Evolutionary conservation across 257 asterid genomes (phyloP).

Genomic region (Rehmannia glutinosa): DNA sequence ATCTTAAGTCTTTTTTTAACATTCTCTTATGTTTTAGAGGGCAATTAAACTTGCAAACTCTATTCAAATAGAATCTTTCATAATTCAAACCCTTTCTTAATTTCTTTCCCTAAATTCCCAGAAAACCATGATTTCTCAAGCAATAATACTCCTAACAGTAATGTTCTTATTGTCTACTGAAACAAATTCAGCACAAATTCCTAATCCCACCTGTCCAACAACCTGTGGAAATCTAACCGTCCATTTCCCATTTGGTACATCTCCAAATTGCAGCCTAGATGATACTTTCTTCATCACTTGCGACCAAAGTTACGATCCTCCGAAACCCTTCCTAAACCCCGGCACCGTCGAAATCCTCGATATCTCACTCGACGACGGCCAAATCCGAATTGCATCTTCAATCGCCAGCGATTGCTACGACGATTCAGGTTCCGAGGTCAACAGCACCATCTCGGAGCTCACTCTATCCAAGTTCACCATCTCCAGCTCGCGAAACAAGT

Average conservation of each 20-base stretch:
- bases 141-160: not conserved
- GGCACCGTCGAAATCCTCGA: slow-evolving; percentile 10
- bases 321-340: slow-evolving; percentile 22
- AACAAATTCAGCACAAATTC: not conserved
- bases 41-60: not conserved
- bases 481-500: slow-evolving; percentile 24
- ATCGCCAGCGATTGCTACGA: slow-evolving; percentile 24
- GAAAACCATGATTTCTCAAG: slow-evolving; percentile 15
- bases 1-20: not conserved
- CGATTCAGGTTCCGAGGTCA: not conserved
- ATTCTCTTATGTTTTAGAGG: not conserved
- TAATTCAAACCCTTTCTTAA: not conserved
- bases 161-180: not conserved
- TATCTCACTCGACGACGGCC: slow-evolving; percentile 23
- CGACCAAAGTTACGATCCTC: slow-evolving; percentile 21
- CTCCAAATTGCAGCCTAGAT: slow-evolving; percentile 9
- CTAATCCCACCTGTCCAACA: not conserved
- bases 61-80: not conserved
- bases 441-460: not conserved
- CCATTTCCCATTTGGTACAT: slow-evolving; percentile 21
- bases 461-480: not conserved
- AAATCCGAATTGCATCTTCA: not conserved
- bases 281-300: slow-evolving; percentile 23
- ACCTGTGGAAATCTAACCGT: slow-evolving; percentile 20
- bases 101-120: not conserved